These are phyloP conservation scores for Auxenochlorella pyrenoidosa DNA, from an alignment of 139 green algal species.

Conservation along the genomic window DNA sequence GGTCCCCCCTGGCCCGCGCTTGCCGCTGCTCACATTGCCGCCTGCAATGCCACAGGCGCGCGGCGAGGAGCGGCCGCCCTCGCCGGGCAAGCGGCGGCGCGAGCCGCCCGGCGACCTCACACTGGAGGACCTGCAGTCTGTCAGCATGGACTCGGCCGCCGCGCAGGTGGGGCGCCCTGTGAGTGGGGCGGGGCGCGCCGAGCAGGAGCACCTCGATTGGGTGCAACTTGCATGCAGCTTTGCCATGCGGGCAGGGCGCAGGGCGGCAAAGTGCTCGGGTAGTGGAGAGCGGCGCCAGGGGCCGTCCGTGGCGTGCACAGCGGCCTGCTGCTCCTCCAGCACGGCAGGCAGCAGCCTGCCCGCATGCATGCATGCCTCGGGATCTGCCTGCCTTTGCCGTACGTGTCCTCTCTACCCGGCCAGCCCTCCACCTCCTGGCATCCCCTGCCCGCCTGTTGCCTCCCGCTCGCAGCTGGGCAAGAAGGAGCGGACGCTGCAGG, in stretches of 20 bases:
- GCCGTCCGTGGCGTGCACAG: too few species aligned
- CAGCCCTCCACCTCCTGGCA: background rate
- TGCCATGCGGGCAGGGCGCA: too few species aligned
- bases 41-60: background rate
- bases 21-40: too few species aligned
- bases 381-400: background rate
- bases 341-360: too few species aligned
- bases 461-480: slow-evolving; percentile 10
- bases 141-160: slow-evolving; percentile 8
- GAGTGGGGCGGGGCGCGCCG: background rate
- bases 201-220: too few species aligned
- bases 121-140: slow-evolving; percentile 13
- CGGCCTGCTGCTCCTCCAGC: too few species aligned
- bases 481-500: slow-evolving; percentile 32
- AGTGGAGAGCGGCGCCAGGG: too few species aligned
- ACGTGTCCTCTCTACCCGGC: background rate
- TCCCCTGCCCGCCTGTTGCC: background rate
- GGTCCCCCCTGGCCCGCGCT: too few species aligned
- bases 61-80: slow-evolving; percentile 22
- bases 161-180: background rate
- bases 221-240: too few species aligned
- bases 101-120: slow-evolving; percentile 20
- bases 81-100: slow-evolving; percentile 28
- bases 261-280: too few species aligned
- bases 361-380: too few species aligned